phyloP scores from a whole-genome alignment of 169 alveolate genomes.

The Plasmodium chabaudi region DNA sequence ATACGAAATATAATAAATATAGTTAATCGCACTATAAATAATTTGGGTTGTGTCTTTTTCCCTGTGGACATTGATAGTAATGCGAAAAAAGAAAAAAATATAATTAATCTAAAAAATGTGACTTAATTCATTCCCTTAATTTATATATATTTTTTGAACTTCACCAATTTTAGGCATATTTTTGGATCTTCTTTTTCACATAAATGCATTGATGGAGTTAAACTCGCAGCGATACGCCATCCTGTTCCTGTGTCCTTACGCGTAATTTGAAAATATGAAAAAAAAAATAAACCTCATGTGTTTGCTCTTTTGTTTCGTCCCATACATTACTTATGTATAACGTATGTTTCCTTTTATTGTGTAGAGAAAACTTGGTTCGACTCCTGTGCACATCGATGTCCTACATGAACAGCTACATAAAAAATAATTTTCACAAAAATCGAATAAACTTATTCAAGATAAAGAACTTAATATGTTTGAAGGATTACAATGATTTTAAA shows the following conservation, averaged over 20 bases:
- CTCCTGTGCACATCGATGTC: conserved; percentile 50
- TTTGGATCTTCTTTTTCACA: conserved; percentile 61
- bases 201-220: conserved; percentile 57
- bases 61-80: conserved; percentile 74
- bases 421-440: conserved; percentile 58
- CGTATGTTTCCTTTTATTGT: neutral
- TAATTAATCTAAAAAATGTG: neutral
- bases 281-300: neutral
- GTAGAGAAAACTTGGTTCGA: conserved; percentile 53
- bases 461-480: conserved; percentile 42
- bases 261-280: conserved; percentile 11
- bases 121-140: too few species aligned
- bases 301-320: neutral
- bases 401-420: conserved; percentile 54
- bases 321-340: neutral
- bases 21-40: conserved; percentile 43
- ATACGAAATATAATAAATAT: conserved; percentile 24
- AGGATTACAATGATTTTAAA: conserved; percentile 53
- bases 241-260: conserved; percentile 53
- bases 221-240: conserved; percentile 59
- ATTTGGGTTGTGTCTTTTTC: conserved; percentile 43
- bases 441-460: conserved; percentile 67
- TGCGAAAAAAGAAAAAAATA: neutral
- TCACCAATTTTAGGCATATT: conserved; percentile 27
- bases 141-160: too few species aligned